phyloP scores from a whole-genome alignment of 202 grass and related monocot species.

The Cymbopogon flexuosus region DNA sequence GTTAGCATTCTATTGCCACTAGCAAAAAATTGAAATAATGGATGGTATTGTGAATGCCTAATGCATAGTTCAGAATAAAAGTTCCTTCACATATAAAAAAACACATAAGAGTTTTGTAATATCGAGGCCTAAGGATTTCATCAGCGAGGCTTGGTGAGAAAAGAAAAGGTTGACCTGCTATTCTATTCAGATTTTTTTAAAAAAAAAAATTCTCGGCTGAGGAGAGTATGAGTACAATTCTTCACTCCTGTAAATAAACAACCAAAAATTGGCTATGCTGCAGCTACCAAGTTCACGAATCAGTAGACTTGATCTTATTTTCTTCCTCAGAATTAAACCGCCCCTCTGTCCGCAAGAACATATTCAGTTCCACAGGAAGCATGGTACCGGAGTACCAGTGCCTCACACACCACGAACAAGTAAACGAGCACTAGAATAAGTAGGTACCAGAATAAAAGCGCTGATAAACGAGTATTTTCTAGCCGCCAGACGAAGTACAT shows the following conservation, averaged over 20 bases:
- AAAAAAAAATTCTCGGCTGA: too few relatives aligned
- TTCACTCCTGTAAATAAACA: neutral
- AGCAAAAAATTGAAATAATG: neutral
- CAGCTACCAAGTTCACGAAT: neutral
- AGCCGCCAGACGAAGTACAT: neutral
- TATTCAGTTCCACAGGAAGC: neutral
- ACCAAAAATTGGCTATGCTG: neutral
- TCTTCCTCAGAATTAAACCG: neutral
- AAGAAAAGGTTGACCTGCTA: neutral
- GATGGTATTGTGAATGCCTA: neutral
- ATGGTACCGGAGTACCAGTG: neutral
- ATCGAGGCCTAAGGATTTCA: neutral
- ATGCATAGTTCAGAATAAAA: neutral
- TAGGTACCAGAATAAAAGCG: neutral
- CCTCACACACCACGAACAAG: neutral
- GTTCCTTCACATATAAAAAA: neutral
- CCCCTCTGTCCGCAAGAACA: neutral
- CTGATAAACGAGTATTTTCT: neutral
- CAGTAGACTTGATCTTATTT: neutral
- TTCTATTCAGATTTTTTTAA: conserved; percentile 1
- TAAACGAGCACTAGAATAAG: neutral
- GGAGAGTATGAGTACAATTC: neutral
- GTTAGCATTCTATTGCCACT: neutral
- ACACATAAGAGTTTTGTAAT: neutral
- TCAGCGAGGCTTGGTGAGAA: neutral